phyloP scores from a whole-genome alignment of 208 protist genomes.

The Leptomonas pyrrhocoris region DNA sequence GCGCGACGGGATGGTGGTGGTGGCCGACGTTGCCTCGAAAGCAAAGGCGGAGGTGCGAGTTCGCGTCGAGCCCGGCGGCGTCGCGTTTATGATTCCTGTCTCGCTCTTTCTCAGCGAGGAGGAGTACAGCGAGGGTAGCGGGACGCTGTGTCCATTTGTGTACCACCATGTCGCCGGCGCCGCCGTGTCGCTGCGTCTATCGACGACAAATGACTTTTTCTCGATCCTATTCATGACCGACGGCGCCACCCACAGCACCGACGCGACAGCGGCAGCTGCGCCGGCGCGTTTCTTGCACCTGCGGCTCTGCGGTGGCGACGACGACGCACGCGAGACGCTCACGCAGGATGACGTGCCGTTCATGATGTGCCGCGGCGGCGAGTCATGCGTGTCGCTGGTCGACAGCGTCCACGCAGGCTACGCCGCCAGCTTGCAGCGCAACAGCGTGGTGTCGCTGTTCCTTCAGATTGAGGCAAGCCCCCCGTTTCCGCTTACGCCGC shows the following conservation, averaged over 20 bases:
- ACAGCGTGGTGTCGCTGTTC: constrained; percentile 31
- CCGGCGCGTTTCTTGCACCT: constrained; percentile 19
- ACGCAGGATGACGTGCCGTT: constrained; percentile 27
- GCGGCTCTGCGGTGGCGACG: constrained; percentile 24
- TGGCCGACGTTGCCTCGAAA: constrained; percentile 11
- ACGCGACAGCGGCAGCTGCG: background rate
- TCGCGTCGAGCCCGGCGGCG: constrained; percentile 3
- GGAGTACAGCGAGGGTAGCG: constrained; percentile 28
- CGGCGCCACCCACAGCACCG: constrained; percentile 17
- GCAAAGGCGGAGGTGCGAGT: constrained; percentile 11
- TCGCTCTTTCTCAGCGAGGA: constrained; percentile 44
- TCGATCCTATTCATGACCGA: constrained; percentile 52
- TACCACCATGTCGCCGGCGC: constrained; percentile 46
- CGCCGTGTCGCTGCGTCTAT: constrained; percentile 48
- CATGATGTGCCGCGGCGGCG: constrained; percentile 35
- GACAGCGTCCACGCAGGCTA: constrained; percentile 33
- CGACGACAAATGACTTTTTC: constrained; percentile 20
- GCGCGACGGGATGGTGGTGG: constrained; percentile 8
- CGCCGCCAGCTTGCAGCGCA: constrained; percentile 34
- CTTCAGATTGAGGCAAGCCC: constrained; percentile 10
- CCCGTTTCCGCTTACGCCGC: constrained; percentile 32
- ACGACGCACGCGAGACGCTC: constrained; percentile 14
- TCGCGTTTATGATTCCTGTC: constrained; percentile 37
- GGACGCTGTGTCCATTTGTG: constrained; percentile 61
- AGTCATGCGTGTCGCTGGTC: constrained; percentile 36